Conservation (phyloP, 805 yeast species). For the Millerozyma acaciae region DNA sequence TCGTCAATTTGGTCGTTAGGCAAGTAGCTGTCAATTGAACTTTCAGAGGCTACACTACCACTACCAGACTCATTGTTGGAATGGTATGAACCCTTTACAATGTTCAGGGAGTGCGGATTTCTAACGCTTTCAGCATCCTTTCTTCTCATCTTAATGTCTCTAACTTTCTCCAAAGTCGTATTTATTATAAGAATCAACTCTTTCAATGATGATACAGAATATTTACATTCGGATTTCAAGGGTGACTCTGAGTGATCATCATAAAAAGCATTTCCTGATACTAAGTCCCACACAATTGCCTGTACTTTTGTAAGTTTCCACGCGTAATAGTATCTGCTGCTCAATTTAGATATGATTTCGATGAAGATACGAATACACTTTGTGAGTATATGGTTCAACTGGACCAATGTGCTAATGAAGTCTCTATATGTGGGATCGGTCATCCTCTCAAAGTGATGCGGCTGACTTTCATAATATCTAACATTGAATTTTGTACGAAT, state of each 20-base stretch:
- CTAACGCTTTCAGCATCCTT: neutral
- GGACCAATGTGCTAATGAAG: too few species aligned
- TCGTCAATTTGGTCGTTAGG: conserved; percentile 14
- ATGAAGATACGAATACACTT: too few species aligned
- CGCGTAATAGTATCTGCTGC: conserved; percentile 26
- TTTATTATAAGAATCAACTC: conserved; percentile 21
- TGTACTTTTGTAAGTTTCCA: conserved; percentile 23
- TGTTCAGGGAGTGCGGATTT: neutral
- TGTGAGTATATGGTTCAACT: too few species aligned
- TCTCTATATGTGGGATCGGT: conserved; percentile 6
- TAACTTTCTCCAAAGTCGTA: conserved; percentile 9
- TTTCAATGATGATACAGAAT: conserved; percentile 6
- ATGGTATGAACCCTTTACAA: neutral
- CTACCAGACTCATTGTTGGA: neutral
- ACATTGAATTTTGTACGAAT: neutral
- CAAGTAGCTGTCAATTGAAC: neutral
- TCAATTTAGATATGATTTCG: conserved; percentile 6
- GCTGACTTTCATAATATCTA: neutral
- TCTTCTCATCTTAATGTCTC: neutral
- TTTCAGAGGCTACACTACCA: neutral
- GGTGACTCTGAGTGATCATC: neutral
- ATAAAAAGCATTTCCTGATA: conserved; percentile 5
- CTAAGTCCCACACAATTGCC: conserved; percentile 2
- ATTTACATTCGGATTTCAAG: neutral
- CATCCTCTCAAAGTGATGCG: neutral